Evolutionary conservation across 495 filamentous ascomycete species (phyloP), one percentile per base, ranked within the genome.

Genomic region (Daldinia vernicosa): DNA sequence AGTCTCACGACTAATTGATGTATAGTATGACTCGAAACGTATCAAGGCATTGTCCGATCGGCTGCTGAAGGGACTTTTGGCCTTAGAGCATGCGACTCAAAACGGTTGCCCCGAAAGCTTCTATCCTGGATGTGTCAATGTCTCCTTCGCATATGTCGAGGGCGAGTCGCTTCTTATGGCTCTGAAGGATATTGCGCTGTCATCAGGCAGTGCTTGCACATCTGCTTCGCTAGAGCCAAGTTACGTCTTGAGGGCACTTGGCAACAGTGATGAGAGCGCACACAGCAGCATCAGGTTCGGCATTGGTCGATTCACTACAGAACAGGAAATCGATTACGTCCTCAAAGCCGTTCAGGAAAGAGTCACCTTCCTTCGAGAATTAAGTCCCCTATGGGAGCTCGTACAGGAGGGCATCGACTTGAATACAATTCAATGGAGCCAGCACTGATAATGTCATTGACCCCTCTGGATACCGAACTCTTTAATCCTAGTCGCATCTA

Each of bases 161-260:
- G 95, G 95, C 61, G 95, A 99, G 79, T 98, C 95, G 5, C 90
- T 99, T 4, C 86, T 99, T 61, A 99, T 99, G 95, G 95, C 95
- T 1, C 83, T 99, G 59, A 98, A 98, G 80, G 96, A 99, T 75
- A 97, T 99, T 82, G 95, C 95, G 0, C 84, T 99, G 15, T 98
- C 95, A 40, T 98, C 96, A 2, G 95, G 95, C 57, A 97, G 93
- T 75, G 95, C 95, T 6, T 99, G 95, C 81, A 99, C 95, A 9
- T 98, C 95, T 22, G 95, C 96, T 2, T 98, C 96, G 27, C 81
- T 99, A 35, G 95, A 99, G 80, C 95, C 95, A 19, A 95, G 91
- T 79, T 99, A 99, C 77, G 95, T 99, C 30, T 85, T 99, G 24
- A 89, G 96, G 47, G 95, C 95, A 12, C 84, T 99, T 39, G 95